Evolutionary conservation across 176 grass and related monocot genomes (phyloP).

Genomic region (Avena sativa): DNA sequence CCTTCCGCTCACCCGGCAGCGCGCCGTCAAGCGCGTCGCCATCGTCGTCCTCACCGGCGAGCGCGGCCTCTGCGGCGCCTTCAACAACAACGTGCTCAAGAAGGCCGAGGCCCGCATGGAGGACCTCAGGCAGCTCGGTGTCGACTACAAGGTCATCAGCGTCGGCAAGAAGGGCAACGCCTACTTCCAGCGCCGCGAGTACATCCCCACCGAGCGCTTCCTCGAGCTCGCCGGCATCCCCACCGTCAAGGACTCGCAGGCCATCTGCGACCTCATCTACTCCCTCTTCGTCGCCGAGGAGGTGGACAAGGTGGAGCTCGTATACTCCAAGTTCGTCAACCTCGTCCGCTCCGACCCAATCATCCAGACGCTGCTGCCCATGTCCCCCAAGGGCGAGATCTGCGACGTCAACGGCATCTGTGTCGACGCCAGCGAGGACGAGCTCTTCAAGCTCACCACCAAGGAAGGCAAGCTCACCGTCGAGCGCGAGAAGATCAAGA

Average conservation of each 20-base stretch:
- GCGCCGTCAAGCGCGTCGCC: constrained; percentile 72
- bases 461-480: constrained; percentile 86
- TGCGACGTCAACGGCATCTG: constrained; percentile 83
- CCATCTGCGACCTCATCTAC: constrained; percentile 83
- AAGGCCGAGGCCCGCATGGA: constrained; percentile 77
- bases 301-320: constrained; percentile 94
- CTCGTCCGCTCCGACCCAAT: constrained; percentile 83
- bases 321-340: constrained; percentile 86
- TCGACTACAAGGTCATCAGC: constrained; percentile 70
- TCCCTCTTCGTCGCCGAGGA: constrained; percentile 87
- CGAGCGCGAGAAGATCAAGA: constrained; percentile 81
- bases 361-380: constrained; percentile 87
- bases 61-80: constrained; percentile 79
- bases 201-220: constrained; percentile 65
- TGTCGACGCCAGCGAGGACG: constrained; percentile 80
- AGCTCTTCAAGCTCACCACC: constrained; percentile 91
- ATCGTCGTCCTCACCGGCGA: constrained; percentile 87
- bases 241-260: constrained; percentile 83
- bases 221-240: constrained; percentile 66
- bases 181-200: constrained; percentile 71
- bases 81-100: constrained; percentile 93
- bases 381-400: constrained; percentile 90
- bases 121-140: constrained; percentile 63
- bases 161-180: constrained; percentile 88
- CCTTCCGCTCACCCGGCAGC: constrained; percentile 66